phyloP scores from a whole-genome alignment of 2,329 filamentous ascomycete species.

The Hypoxylon rubiginosum region DNA sequence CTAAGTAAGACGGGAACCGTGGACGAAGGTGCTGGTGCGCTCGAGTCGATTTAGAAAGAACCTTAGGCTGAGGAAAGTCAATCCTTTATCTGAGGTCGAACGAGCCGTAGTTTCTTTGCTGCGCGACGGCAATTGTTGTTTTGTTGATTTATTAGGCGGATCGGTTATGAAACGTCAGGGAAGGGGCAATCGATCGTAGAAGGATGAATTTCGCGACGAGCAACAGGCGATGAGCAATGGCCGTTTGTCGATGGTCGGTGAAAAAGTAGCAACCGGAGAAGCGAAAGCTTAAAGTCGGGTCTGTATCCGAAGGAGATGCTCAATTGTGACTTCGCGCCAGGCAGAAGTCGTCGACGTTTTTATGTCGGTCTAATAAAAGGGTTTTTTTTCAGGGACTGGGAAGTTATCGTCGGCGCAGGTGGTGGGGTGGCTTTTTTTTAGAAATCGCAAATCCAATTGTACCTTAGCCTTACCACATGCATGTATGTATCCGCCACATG shows the following conservation, averaged over 20 bases:
- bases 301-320: not conserved
- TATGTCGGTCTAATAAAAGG: not conserved
- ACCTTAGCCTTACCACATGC: conserved; percentile 16
- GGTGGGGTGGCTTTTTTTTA: conserved; percentile 25
- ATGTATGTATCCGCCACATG: not conserved
- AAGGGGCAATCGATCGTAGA: conserved; percentile 33
- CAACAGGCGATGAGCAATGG: no score
- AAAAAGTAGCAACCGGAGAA: not conserved
- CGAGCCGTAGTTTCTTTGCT: conserved; percentile 18
- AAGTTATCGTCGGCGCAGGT: conserved; percentile 29
- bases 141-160: conserved; percentile 1
- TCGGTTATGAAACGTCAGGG: not conserved
- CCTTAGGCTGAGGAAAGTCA: not conserved
- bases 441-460: conserved; percentile 23
- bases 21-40: not conserved
- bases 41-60: not conserved
- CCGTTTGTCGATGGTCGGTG: not conserved
- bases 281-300: not conserved
- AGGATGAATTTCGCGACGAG: conserved; percentile 2
- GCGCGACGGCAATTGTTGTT: conserved; percentile 2
- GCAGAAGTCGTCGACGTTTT: conserved; percentile 34
- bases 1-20: not conserved
- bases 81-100: not conserved
- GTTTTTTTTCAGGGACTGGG: not conserved
- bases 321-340: conserved; percentile 41